Base-by-base conservation (phyloP, 352 stramenopile genomes). In the Peronospora belbahrii region DNA sequence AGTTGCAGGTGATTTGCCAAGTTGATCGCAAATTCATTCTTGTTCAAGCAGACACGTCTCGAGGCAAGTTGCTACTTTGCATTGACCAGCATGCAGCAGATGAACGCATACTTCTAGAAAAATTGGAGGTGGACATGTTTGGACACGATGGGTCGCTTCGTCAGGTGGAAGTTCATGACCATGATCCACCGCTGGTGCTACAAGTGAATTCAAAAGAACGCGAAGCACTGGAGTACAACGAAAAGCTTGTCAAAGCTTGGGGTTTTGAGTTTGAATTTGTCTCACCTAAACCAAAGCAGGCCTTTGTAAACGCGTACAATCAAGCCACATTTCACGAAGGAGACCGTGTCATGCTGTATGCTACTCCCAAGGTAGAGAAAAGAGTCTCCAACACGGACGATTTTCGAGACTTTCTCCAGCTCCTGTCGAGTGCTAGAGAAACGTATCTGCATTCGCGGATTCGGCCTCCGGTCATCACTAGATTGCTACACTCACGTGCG, bases 71-170 rank as follows among this genome's bases (percentile, higher is more conserved):
- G 22, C 39, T 90, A 3, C 31, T 93, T 33, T 93, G 82, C 14
- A 85, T 97, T 15, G 88, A 97, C 19, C 88, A 97, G 46, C 88
- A 97, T 43, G 88, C 88, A 24, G 88, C 85, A 18, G 86, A 97
- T 38, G 88, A 97, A 38, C 73, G 88, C 3, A 65, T 97, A 4
- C 70, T 69, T 4, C 61, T 97, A 5, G 88, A 97, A 47, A 70
- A 74, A 4, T 50, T 97, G 2, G 88, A 97, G 37, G 42, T 58
- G 0, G 50, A 71, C 13, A 53, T 88, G 36, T 89, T 92, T 62
- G 69, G 75, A 30, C 27, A 41, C 8, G 38, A 73, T 42, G 64
- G 81, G n/a, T 52, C 74, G 43, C 36, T 76, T 3, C 56, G 62
- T 22, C 69, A 77, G 17, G 56, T 95, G 22, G 49, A 83, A 20